Evolutionary conservation across 768 basidiomycete genomes (phyloP).

Genomic region (Panaeolus cyanescens): DNA sequence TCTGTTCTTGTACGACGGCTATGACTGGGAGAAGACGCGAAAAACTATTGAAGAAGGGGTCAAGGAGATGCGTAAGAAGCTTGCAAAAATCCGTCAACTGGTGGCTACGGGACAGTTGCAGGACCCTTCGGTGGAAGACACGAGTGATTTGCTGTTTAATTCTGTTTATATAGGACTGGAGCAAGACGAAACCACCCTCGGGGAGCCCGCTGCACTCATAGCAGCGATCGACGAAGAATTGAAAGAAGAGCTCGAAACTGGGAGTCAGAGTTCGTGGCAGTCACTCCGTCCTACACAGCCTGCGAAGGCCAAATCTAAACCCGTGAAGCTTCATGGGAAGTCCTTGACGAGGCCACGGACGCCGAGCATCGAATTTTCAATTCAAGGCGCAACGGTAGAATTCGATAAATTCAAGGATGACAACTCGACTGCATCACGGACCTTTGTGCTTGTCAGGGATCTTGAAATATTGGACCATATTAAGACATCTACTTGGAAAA

Average conservation of each 20-base stretch:
- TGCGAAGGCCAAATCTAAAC: conserved; percentile 42
- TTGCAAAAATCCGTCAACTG: conserved; percentile 90
- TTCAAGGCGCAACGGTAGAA: conserved; percentile 66
- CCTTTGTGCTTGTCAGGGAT: conserved; percentile 67
- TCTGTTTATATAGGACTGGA: conserved; percentile 94
- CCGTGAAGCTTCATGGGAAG: conserved; percentile 52
- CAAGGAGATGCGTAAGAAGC: conserved; percentile 81
- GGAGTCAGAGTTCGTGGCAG: conserved; percentile 89
- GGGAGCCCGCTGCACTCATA: conserved; percentile 77
- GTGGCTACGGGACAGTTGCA: conserved; percentile 88
- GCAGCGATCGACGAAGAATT: conserved; percentile 94
- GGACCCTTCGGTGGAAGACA: conserved; percentile 72
- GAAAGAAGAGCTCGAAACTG: conserved; percentile 71
- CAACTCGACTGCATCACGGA: conserved; percentile 61
- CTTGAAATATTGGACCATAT: conserved; percentile 96
- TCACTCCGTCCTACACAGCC: conserved; percentile 59
- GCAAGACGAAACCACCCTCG: conserved; percentile 62
- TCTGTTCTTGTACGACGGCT: conserved; percentile 87
- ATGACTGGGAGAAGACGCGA: conserved; percentile 90
- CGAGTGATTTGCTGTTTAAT: conserved; percentile 84
- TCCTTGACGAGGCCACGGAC: conserved; percentile 71
- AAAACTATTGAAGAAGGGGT: conserved; percentile 86
- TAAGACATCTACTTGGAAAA: conserved; percentile 98
- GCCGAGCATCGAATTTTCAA: conserved; percentile 81
- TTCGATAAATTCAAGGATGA: conserved; percentile 64